phyloP scores from a whole-genome alignment of 306 rosid genomes.

The Begonia peltatifolia region DNA sequence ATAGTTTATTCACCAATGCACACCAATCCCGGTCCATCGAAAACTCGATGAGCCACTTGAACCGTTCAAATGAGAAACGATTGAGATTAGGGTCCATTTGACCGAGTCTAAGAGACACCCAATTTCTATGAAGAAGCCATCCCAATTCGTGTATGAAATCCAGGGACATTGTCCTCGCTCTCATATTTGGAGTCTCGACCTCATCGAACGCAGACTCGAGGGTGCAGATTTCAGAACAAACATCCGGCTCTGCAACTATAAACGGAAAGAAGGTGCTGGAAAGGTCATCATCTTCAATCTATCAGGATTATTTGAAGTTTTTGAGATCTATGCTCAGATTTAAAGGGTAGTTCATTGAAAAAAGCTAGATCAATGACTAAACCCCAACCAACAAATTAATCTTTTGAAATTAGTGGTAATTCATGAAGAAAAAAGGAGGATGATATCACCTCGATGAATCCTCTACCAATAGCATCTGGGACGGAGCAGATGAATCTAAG shows the following conservation, averaged over 20 bases:
- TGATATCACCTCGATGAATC: slow-evolving; percentile 61
- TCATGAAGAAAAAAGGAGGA: background rate
- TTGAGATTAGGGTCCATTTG: slow-evolving; percentile 37
- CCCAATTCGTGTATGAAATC: slow-evolving; percentile 81
- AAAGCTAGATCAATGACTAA: too few relatives aligned
- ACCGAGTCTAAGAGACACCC: slow-evolving; percentile 40
- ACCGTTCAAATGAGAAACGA: slow-evolving; percentile 46
- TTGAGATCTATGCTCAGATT: too few relatives aligned
- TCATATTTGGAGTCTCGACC: slow-evolving; percentile 28
- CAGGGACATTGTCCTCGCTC: slow-evolving; percentile 54
- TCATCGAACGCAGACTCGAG: slow-evolving; percentile 54
- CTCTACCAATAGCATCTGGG: slow-evolving; percentile 57
- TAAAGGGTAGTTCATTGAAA: too few relatives aligned
- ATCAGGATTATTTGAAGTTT: slow-evolving; percentile 6
- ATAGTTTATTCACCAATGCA: slow-evolving; percentile 62
- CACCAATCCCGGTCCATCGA: slow-evolving; percentile 87
- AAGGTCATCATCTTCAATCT: slow-evolving; percentile 87
- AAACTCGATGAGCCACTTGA: slow-evolving; percentile 68
- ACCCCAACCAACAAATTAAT: too few relatives aligned
- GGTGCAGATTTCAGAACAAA: slow-evolving; percentile 67
- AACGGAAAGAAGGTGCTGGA: slow-evolving; percentile 78
- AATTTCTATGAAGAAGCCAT: slow-evolving; percentile 82
- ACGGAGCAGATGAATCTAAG: slow-evolving; percentile 47
- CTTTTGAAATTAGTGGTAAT: too few relatives aligned
- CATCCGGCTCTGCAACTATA: slow-evolving; percentile 73